Conservation (phyloP, 768 basidiomycete genomes). For the Auriscalpium microsporum region DNA sequence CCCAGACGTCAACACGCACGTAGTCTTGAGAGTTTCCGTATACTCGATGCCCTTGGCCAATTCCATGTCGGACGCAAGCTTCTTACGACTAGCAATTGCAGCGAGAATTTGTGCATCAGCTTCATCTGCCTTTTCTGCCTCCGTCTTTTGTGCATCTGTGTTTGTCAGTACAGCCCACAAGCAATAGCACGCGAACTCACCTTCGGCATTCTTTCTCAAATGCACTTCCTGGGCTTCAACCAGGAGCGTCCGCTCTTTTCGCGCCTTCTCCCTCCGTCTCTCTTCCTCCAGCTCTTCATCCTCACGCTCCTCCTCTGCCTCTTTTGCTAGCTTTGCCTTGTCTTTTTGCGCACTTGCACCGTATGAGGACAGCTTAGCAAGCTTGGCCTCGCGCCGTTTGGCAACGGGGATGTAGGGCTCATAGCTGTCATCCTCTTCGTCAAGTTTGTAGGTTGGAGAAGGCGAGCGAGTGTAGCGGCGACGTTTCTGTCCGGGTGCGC, state of each 20-base stretch:
- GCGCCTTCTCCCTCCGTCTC: constrained; percentile 55
- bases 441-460: constrained; percentile 52
- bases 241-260: constrained; percentile 82
- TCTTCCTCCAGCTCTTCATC: constrained; percentile 80
- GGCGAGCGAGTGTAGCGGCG: too few relatives aligned
- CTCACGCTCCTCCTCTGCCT: constrained; percentile 53
- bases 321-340: constrained; percentile 37
- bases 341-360: constrained; percentile 48
- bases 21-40: constrained; percentile 74
- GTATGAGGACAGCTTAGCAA: constrained; percentile 64
- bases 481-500: too few relatives aligned
- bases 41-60: constrained; percentile 90
- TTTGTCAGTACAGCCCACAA: not conserved
- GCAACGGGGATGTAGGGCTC: constrained; percentile 84
- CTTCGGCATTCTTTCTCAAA: constrained; percentile 69
- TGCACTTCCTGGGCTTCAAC: constrained; percentile 96
- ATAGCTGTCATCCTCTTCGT: constrained; percentile 56
- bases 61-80: constrained; percentile 88
- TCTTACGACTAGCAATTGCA: constrained; percentile 84
- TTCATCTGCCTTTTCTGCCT: constrained; percentile 78
- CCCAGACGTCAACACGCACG: constrained; percentile 39
- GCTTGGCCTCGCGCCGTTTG: constrained; percentile 72
- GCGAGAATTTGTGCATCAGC: constrained; percentile 85
- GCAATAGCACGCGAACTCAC: constrained; percentile 30
- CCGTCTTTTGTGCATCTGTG: constrained; percentile 82